A percentile compares a stretch with the other conserved stretches of the same genome.
Evolutionary conservation across 345 rosid species (phyloP).

Genomic region (Microcos paniculata): DNA sequence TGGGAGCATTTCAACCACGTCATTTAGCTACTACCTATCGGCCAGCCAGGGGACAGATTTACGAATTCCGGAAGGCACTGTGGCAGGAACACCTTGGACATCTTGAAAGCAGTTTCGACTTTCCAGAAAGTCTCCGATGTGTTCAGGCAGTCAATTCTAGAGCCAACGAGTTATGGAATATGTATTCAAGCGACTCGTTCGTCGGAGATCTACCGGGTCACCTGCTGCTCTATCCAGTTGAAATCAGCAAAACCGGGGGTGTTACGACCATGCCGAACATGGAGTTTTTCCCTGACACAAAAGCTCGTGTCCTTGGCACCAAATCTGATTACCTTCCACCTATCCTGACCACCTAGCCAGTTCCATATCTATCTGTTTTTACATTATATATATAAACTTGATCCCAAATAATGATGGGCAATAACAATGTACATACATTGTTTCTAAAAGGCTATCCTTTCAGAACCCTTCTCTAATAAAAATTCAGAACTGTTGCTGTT

Average conservation of each 20-base stretch:
- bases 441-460: background rate
- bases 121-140: conserved; percentile 2
- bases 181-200: background rate
- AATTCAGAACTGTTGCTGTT: background rate
- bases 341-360: background rate
- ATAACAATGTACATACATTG: background rate
- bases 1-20: conserved; percentile 20
- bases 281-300: conserved; percentile 16
- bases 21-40: background rate
- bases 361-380: background rate
- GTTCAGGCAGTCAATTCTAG: conserved; percentile 1
- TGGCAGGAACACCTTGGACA: conserved; percentile 18
- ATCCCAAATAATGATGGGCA: too few relatives aligned
- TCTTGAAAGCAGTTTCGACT: background rate
- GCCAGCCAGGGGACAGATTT: conserved; percentile 16
- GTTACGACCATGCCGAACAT: background rate
- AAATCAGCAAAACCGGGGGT: background rate
- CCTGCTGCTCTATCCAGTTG: conserved; percentile 16
- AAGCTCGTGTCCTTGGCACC: conserved; percentile 9
- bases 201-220: conserved; percentile 9
- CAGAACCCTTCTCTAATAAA: background rate
- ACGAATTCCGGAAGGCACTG: conserved; percentile 11
- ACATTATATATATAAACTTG: too few relatives aligned
- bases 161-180: conserved; percentile 10
- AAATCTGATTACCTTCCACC: background rate